Base-by-base conservation (phyloP, 345 rosid genomes). In the Draba incana region DNA sequence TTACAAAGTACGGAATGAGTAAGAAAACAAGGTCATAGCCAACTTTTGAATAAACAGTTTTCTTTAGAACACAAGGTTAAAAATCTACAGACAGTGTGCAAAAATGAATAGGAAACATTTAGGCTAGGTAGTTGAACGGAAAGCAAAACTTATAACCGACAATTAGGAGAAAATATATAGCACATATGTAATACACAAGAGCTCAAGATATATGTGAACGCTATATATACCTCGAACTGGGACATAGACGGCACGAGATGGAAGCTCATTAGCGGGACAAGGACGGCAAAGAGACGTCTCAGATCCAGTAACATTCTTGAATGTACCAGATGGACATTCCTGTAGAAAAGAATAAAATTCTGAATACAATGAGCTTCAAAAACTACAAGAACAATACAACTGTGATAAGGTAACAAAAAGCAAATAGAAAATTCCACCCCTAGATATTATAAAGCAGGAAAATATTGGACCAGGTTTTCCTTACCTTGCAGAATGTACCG, bases 281-380 rank as follows among this genome's bases (percentile, higher is more conserved):
- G 63, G 81, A 69, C 25, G 89, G 75, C 99, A 94, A 70, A 94
- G 98, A 56, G 87, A 76, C 45, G 70, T 58, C 72, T 89, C 93
- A 59, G 98, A 92, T 71, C 99, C 99, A 66, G 79, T 84, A 47
- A 83, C 88, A 63, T 91, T 91, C 84, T 94, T 94, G 70, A 77
- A 92, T 33, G 99, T 92, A 59, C 99, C 99, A 78, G 73, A 61
- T 60, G 97, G 99, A 72, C 99, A 94, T 84, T 94, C 99, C 99
- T 89, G 83, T 67, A 84, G 78, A 74, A 70, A 41, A 57, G 2
- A 61, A 41, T 53, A 54, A 28, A 75, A 63, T 2, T 57, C 27
- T 11, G 16, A 54, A 74, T 54, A 51, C 52, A 56, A 49, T 49
- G 49, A 51, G 53, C 15, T 12, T 50, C 20, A n/a, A 24, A 37